Base-by-base conservation (phyloP, 2,329 filamentous ascomycete species). In the Colletotrichum sp. region DNA sequence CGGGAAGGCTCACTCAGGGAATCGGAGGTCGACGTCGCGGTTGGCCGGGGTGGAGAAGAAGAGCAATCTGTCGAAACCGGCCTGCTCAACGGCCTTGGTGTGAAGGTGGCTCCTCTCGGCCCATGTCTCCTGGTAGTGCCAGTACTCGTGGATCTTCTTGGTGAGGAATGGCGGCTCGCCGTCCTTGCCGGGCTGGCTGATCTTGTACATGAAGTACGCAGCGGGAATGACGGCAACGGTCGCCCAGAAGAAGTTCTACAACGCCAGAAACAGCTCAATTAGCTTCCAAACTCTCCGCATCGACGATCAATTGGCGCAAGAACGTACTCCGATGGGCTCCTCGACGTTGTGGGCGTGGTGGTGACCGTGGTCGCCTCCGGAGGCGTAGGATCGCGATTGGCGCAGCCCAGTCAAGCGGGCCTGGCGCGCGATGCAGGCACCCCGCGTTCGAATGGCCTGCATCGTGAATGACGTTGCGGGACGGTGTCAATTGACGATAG, bases 281-380 rank as follows among this genome's bases (percentile, higher is more conserved):
- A 66, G 49, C 5, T 30, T 69, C 32, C 16, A 6, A 25, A 2
- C 9, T 29, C 16, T 27, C n/a, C 36, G n/a, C 3, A 27, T 57
- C 66, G 32, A n/a, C 8, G 25, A 3, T 5, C 32, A 39, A 32
- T 30, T 13, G 27, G 12, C 12, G 32, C 34, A 30, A 61, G 9
- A 64, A 87, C 90, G 76, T 91, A 92, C 91, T 80, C 90, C 90
- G 80, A 92, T 86, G 75, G 87, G 86, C 84, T 92, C 91, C 79
- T 89, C 87, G 77, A 87, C 86, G 75, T 86, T 83, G 79, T 88
- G 84, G 70, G 80, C 81, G 77, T 86, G 80, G 81, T 88, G 86
- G 79, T 88, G 85, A 76, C 83, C 86, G 80, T 90, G 89, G 82
- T 85, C 85, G 55, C 72, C 71, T 78, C 89, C 87, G 81, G 90